phyloP scores from a whole-genome alignment of 352 stramenopile species.

The Phytopythium vexans region DNA sequence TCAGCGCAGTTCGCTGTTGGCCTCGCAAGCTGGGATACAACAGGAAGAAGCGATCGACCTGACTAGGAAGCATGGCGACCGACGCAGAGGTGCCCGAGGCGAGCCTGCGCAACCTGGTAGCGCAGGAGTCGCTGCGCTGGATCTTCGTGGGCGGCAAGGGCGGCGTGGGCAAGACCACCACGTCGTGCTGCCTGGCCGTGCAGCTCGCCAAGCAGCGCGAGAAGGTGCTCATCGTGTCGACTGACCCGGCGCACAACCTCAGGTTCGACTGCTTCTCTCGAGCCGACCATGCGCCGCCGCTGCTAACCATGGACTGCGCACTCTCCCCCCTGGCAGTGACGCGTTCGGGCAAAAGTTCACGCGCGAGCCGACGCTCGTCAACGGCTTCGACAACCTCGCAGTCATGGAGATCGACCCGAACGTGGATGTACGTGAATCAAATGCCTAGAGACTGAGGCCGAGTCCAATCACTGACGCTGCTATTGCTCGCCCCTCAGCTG shows the following conservation, averaged over 20 bases:
- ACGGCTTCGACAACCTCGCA: constrained; percentile 97
- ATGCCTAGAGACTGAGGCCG: too few species aligned
- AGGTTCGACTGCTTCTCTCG: constrained; percentile 46
- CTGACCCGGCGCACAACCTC: constrained; percentile 99
- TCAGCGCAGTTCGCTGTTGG: too few species aligned
- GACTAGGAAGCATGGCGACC: too few species aligned
- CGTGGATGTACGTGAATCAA: constrained; percentile 56
- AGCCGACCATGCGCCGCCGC: neutral
- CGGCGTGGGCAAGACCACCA: constrained; percentile 96
- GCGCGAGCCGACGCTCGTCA: constrained; percentile 95
- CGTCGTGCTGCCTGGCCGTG: constrained; percentile 96
- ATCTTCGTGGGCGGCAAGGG: constrained; percentile 96
- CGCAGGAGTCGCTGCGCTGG: constrained; percentile 89
- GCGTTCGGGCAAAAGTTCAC: constrained; percentile 99
- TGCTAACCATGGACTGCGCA: neutral
- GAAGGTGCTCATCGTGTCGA: constrained; percentile 99
- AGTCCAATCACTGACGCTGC: neutral
- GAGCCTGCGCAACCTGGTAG: constrained; percentile 89
- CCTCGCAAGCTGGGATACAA: too few species aligned
- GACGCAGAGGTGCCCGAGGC: constrained; percentile 74
- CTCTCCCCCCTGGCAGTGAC: constrained; percentile 63
- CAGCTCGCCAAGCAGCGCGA: constrained; percentile 88
- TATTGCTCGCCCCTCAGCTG: constrained; percentile 32
- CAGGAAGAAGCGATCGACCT: constrained; percentile 26
- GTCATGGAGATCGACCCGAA: constrained; percentile 99